Conservation (phyloP, 768 basidiomycete genomes). For the Boletus reticuloceps region DNA sequence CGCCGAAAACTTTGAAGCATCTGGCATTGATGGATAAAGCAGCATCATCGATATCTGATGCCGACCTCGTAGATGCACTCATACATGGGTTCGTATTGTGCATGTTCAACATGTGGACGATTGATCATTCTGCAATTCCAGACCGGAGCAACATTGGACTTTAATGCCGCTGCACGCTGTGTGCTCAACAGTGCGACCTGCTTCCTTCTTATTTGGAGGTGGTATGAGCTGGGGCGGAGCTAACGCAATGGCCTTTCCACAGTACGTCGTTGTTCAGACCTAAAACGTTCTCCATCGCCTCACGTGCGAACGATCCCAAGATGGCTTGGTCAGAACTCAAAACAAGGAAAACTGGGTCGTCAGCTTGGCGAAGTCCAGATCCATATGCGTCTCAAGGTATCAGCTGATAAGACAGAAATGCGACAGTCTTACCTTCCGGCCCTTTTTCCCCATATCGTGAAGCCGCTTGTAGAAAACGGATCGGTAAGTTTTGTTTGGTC, state of each 20-base stretch:
- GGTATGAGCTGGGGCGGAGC: constrained; percentile 66
- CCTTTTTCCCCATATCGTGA: constrained; percentile 77
- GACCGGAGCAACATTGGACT: constrained; percentile 93
- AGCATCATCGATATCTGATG: constrained; percentile 91
- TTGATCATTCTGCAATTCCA: constrained; percentile 28
- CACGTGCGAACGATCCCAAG: constrained; percentile 38
- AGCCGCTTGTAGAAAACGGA: constrained; percentile 73
- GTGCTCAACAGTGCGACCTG: constrained; percentile 85
- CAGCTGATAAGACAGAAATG: constrained; percentile 87
- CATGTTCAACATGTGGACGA: not conserved
- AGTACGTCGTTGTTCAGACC: constrained; percentile 47
- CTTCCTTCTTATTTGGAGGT: constrained; percentile 76
- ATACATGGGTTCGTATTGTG: constrained; percentile 74
- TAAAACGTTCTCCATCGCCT: not conserved
- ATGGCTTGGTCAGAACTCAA: constrained; percentile 98
- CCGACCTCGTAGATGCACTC: constrained; percentile 87
- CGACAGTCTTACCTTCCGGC: constrained; percentile 89
- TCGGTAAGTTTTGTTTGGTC: constrained; percentile 51
- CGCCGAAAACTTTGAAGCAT: constrained; percentile 64
- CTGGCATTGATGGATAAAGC: constrained; percentile 84
- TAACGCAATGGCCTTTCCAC: constrained; percentile 74
- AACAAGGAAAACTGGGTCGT: constrained; percentile 76
- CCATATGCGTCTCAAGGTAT: constrained; percentile 91
- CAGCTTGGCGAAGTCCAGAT: constrained; percentile 89
- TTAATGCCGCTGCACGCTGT: constrained; percentile 94